Conservation (phyloP, 495 filamentous ascomycete genomes). For the Bacidia rubella region DNA sequence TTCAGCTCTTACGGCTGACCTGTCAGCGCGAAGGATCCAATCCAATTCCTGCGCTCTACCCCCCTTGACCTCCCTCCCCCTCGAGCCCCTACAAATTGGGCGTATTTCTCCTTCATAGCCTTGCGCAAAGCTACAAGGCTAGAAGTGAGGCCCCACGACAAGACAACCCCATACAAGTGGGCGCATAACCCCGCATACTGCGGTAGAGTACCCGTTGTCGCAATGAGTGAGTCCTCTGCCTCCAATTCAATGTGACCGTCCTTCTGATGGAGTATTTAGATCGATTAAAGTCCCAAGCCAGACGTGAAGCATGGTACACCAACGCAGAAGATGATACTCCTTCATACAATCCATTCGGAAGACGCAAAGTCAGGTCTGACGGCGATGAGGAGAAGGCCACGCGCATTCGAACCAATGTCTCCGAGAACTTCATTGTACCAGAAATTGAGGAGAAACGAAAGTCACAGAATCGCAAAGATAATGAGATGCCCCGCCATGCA, state of each 20-base stretch:
- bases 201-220: neutral
- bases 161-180: neutral
- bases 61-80: neutral
- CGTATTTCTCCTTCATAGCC: neutral
- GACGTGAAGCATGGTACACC: slow-evolving; percentile 34
- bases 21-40: neutral
- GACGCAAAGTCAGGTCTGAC: neutral
- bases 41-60: neutral
- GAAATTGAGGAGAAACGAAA: slow-evolving; percentile 3
- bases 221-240: slow-evolving; percentile 15
- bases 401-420: slow-evolving; percentile 7
- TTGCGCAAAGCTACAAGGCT: neutral
- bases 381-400: slow-evolving; percentile 9
- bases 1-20: neutral
- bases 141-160: neutral
- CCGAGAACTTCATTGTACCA: slow-evolving; percentile 8
- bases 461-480: neutral
- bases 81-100: neutral
- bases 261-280: slow-evolving; percentile 20
- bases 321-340: slow-evolving; percentile 24
- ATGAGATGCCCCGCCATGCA: slow-evolving; percentile 12
- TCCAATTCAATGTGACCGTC: neutral
- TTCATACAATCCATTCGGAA: slow-evolving; percentile 35
- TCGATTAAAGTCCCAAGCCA: slow-evolving; percentile 32
- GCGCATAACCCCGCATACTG: neutral